Percentiles rank a stretch among this genome's conserved stretches.
phyloP scores from a whole-genome alignment of 441 rosid genomes.

The Gossypium lobatum region DNA sequence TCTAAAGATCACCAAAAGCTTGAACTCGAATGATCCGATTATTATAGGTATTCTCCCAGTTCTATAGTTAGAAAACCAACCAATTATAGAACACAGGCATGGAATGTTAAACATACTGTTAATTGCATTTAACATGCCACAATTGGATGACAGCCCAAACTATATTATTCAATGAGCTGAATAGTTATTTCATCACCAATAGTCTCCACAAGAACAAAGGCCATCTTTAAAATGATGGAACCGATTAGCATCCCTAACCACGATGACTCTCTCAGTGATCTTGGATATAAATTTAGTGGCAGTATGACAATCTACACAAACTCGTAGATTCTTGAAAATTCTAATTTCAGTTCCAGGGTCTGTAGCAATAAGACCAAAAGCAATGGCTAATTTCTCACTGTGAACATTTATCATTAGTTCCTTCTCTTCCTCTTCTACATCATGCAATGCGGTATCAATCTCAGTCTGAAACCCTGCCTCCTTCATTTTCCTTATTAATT shows the following conservation, averaged over 20 bases:
- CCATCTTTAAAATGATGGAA: slow-evolving; percentile 34
- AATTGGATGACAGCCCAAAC: neutral
- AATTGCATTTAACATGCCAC: neutral
- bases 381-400: slow-evolving; percentile 49
- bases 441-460: slow-evolving; percentile 36
- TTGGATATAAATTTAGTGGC: slow-evolving; percentile 43
- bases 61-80: neutral
- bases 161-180: neutral
- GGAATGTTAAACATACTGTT: neutral
- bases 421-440: slow-evolving; percentile 48
- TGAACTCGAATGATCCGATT: neutral
- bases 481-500: slow-evolving; percentile 31
- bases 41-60: neutral
- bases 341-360: slow-evolving; percentile 33
- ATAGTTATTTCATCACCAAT: slow-evolving; percentile 22
- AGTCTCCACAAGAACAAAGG: slow-evolving; percentile 29
- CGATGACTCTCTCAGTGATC: slow-evolving; percentile 17
- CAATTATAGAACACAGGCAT: neutral
- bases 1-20: neutral
- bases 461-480: slow-evolving; percentile 39
- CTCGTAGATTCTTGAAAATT: slow-evolving; percentile 40
- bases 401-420: slow-evolving; percentile 37
- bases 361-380: slow-evolving; percentile 40
- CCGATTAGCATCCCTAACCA: slow-evolving; percentile 25
- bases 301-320: slow-evolving; percentile 44